phyloP scores from a whole-genome alignment of 1,284 basidiomycete genomes.

The Cryptococcus sp. region DNA sequence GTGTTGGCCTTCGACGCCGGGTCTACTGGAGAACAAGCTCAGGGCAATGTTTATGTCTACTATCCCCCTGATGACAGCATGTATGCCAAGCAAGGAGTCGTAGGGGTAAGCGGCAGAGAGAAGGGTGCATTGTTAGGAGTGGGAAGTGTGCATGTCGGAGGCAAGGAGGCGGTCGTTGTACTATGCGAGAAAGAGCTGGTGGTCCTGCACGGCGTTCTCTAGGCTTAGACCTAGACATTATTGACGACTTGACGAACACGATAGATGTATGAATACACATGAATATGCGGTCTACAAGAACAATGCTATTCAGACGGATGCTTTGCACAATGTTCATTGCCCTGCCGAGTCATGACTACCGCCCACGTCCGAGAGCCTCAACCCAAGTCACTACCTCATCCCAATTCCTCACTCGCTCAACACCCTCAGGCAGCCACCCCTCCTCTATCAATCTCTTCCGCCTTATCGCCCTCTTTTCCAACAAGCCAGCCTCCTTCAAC shows the following conservation, averaged over 20 bases:
- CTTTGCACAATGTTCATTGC: too few species aligned
- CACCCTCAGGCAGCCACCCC: slow-evolving; percentile 43
- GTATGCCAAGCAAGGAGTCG: slow-evolving; percentile 71
- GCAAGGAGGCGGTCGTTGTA: slow-evolving; percentile 57
- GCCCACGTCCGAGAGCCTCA: slow-evolving; percentile 26
- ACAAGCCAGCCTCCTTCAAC: slow-evolving; percentile 42
- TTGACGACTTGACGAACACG: too few species aligned
- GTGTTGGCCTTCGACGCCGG: slow-evolving; percentile 80
- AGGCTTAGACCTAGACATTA: neutral
- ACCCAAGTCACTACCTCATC: slow-evolving; percentile 45
- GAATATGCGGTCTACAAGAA: too few species aligned
- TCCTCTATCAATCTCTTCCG: slow-evolving; percentile 23
- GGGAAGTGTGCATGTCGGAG: slow-evolving; percentile 51
- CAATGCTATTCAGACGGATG: too few species aligned
- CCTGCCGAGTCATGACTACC: too few species aligned
- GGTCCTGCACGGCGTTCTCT: slow-evolving; percentile 54
- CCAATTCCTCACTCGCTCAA: slow-evolving; percentile 43
- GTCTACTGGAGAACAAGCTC: slow-evolving; percentile 2
- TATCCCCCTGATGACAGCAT: slow-evolving; percentile 52
- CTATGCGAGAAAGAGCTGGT: slow-evolving; percentile 74
- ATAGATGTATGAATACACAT: too few species aligned
- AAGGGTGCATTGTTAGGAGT: slow-evolving; percentile 77
- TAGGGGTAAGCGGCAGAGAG: slow-evolving; percentile 61
- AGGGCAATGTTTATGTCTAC: slow-evolving; percentile 77
- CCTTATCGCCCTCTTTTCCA: slow-evolving; percentile 44